phyloP scores from a whole-genome alignment of 1,139 yeast genomes.

The Hansenula sp. region DNA sequence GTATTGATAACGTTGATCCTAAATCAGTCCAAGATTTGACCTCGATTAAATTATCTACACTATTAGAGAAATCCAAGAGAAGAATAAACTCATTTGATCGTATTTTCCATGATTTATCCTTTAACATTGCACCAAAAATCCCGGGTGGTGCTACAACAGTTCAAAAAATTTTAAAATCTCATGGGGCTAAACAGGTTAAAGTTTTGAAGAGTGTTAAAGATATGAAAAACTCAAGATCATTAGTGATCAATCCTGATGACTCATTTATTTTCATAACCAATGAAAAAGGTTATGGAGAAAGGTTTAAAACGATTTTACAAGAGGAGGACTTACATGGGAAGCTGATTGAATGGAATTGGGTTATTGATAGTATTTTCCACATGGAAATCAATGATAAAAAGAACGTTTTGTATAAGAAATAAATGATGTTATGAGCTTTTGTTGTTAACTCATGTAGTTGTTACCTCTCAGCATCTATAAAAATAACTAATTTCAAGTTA shows the following conservation, averaged over 20 bases:
- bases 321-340: constrained; percentile 18
- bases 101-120: constrained; percentile 40
- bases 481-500: no score
- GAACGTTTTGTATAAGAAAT: constrained; percentile 8
- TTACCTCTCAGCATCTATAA: no score
- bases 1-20: constrained; percentile 29
- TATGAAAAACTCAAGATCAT: constrained; percentile 20
- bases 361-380: constrained; percentile 54
- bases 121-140: constrained; percentile 59
- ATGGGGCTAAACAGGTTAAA: constrained; percentile 50
- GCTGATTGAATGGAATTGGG: constrained; percentile 68
- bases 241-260: constrained; percentile 12
- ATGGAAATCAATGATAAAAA: constrained; percentile 26
- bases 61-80: constrained; percentile 26
- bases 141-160: constrained; percentile 69
- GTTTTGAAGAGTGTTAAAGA: constrained; percentile 31
- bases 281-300: constrained; percentile 36
- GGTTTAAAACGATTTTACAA: constrained; percentile 33
- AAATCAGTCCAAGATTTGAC: constrained; percentile 27
- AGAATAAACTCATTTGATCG: constrained; percentile 31
- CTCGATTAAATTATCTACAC: constrained; percentile 17
- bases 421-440: not conserved
- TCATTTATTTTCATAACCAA: constrained; percentile 27
- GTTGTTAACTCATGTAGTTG: no score
- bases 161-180: constrained; percentile 57